Percentiles rank a stretch among this genome's conserved stretches.
Evolutionary conservation across 352 stramenopile species (phyloP).

Genomic region (Chrysophaeum taylorii): DNA sequence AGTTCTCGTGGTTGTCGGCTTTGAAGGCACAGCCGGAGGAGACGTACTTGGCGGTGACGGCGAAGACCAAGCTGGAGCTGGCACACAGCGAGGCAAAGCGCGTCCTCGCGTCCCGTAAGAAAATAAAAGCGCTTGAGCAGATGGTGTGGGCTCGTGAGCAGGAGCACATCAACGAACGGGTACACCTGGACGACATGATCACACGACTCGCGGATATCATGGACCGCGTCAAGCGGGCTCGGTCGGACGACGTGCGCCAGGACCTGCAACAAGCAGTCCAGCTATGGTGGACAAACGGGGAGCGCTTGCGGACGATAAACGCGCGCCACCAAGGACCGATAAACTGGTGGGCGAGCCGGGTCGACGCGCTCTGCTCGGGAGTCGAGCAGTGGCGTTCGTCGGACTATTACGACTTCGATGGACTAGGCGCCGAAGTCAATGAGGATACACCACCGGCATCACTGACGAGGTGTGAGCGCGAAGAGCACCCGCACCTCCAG

Average conservation of each 20-base stretch:
- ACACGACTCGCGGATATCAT: conserved; percentile 1
- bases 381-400: conserved; percentile 10
- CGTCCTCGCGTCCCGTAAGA: not conserved
- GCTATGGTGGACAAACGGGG: conserved; percentile 12
- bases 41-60: not conserved
- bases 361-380: not conserved
- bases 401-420: conserved; percentile 15
- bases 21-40: conserved; percentile 8
- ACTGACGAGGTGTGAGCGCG: not conserved
- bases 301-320: conserved; percentile 4
- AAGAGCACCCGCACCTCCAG: conserved; percentile 15
- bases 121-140: not conserved
- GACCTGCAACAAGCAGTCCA: conserved; percentile 21
- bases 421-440: conserved; percentile 6
- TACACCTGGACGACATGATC: conserved; percentile 19
- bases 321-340: conserved; percentile 20
- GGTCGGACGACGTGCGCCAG: conserved; percentile 16
- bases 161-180: conserved; percentile 7
- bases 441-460: not conserved
- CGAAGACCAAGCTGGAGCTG: conserved; percentile 1
- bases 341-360: conserved; percentile 17
- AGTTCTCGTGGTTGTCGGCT: not conserved
- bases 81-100: not conserved
- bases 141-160: conserved; percentile 9
- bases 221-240: conserved; percentile 14